Evolutionary conservation across 2,329 filamentous ascomycete species (phyloP).

Genomic region (Chalaropsis ovoidea): DNA sequence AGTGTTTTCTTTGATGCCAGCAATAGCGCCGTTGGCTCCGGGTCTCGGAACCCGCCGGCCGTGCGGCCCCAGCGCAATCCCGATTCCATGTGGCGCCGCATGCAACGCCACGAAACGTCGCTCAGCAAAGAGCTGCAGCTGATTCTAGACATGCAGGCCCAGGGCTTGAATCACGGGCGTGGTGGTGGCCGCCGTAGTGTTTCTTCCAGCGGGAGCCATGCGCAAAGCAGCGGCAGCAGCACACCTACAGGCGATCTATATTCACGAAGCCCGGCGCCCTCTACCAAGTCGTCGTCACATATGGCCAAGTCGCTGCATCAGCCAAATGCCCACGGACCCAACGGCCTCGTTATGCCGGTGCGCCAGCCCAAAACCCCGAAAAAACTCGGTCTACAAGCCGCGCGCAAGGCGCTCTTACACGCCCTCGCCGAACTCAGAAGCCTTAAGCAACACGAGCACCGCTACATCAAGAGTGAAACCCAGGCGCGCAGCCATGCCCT

Average conservation of each 20-base stretch:
- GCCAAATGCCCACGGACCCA: conserved; percentile 33
- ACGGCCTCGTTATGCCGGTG: conserved; percentile 49
- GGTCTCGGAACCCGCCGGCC: neutral
- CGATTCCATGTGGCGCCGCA: conserved; percentile 40
- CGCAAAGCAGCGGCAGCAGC: conserved; percentile 31
- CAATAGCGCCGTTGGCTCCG: conserved; percentile 24
- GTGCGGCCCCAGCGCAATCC: conserved; percentile 25
- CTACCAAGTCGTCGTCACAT: conserved; percentile 35
- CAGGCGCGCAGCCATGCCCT: conserved; percentile 48
- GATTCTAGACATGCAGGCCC: conserved; percentile 42
- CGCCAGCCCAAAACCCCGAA: conserved; percentile 44
- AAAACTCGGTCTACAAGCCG: conserved; percentile 48
- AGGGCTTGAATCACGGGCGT: conserved; percentile 28
- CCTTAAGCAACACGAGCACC: conserved; percentile 59
- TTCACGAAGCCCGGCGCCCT: conserved; percentile 31
- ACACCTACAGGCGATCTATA: conserved; percentile 37
- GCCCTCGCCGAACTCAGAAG: conserved; percentile 54
- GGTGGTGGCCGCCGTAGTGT: neutral
- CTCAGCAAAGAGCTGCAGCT: conserved; percentile 41
- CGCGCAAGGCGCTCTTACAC: conserved; percentile 53
- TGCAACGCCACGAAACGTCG: conserved; percentile 39
- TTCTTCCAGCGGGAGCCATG: neutral
- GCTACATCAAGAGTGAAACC: conserved; percentile 48
- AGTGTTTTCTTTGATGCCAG: conserved; percentile 35
- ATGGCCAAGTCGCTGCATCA: conserved; percentile 36